phyloP scores from a whole-genome alignment of 2,329 filamentous ascomycete genomes.

The Phyllosticta citriasiana region DNA sequence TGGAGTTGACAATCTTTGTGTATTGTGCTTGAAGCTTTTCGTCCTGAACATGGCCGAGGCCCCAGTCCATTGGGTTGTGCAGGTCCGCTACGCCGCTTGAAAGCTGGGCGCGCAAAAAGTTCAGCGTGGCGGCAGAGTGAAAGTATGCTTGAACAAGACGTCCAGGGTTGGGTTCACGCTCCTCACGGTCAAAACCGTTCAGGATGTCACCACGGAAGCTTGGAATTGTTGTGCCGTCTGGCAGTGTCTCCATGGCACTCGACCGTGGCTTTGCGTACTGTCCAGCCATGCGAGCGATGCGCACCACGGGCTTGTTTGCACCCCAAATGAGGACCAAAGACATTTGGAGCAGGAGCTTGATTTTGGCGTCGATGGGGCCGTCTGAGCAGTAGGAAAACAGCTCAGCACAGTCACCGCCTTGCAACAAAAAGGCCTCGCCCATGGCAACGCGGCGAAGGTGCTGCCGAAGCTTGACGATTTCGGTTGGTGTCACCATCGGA shows the following conservation, averaged over 20 bases:
- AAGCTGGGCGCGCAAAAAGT: slow-evolving; percentile 79
- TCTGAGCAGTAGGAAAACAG: slow-evolving; percentile 94
- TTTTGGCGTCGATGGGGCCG: slow-evolving; percentile 84
- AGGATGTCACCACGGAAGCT: slow-evolving; percentile 94
- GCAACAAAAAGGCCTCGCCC: slow-evolving; percentile 85
- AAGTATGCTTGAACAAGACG: slow-evolving; percentile 88
- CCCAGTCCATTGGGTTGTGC: slow-evolving; percentile 90
- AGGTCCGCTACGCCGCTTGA: slow-evolving; percentile 86
- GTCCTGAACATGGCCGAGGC: slow-evolving; percentile 80
- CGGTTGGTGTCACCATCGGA: slow-evolving; percentile 67
- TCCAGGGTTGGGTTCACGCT: slow-evolving; percentile 70
- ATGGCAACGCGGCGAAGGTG: slow-evolving; percentile 76
- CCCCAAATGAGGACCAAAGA: slow-evolving; percentile 92
- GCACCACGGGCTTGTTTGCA: slow-evolving; percentile 68
- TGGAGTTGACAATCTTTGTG: slow-evolving; percentile 69
- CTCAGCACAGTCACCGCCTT: slow-evolving; percentile 95
- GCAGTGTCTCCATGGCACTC: slow-evolving; percentile 69
- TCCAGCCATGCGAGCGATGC: slow-evolving; percentile 91
- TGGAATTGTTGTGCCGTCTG: slow-evolving; percentile 66
- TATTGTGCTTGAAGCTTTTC: slow-evolving; percentile 78
- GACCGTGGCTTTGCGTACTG: slow-evolving; percentile 96
- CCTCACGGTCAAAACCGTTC: slow-evolving; percentile 72
- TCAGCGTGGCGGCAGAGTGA: slow-evolving; percentile 87
- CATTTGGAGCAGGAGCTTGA: slow-evolving; percentile 96
- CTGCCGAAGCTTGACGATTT: slow-evolving; percentile 70